Base-by-base conservation (phyloP, 1,284 basidiomycete genomes). In the Leccinum angustisporum region DNA sequence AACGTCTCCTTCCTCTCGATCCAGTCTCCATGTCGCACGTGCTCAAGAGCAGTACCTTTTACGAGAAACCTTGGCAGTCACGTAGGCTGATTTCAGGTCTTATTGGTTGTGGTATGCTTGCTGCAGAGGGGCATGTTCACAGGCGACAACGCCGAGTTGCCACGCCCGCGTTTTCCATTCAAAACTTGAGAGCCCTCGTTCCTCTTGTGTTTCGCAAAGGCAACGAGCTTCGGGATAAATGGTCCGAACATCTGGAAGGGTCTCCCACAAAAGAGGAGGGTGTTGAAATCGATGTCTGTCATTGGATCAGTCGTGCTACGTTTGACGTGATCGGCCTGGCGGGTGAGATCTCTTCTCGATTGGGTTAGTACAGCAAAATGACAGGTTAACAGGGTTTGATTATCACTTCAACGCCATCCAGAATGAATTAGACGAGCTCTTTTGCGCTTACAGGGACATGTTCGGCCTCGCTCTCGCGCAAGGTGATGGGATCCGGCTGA, bases 261-360 rank as follows among this genome's bases (percentile, higher is more conserved):
- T 11, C 16, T 33, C 43, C 57, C 40, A 34, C 60, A 18, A 25
- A 34, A 11, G 57, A 62, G n/a, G 48, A 62, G 3, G 63, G 72
- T 63, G 18, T 64, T 60, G 61, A 68, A 61, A 61, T 93, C 13
- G 88, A 93, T 67, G 82, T 91, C 8, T 87, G 82, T 67, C 85
- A 84, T 67, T 92, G 90, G 88, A 76, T 91, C 52, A 86, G 86
- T 68, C 80, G 90, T 25, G 87, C 87, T 4, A 91, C 90, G 1
- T 92, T 93, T 68, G 91, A 93, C 72, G 86, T 92, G 34, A 91
- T 93, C 67, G 91, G 91, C 1, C 72, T 88, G 14, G 87, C 90
- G 58, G 89, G 90, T 89, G 48, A 61, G 54, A 65, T 33, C 36
- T 55, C 59, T 59, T 36, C 33, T 14, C 11, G 27, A 16, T 57